phyloP scores from a whole-genome alignment of 2,329 filamentous ascomycete genomes.

The Pseudogymnoascus sp. region DNA sequence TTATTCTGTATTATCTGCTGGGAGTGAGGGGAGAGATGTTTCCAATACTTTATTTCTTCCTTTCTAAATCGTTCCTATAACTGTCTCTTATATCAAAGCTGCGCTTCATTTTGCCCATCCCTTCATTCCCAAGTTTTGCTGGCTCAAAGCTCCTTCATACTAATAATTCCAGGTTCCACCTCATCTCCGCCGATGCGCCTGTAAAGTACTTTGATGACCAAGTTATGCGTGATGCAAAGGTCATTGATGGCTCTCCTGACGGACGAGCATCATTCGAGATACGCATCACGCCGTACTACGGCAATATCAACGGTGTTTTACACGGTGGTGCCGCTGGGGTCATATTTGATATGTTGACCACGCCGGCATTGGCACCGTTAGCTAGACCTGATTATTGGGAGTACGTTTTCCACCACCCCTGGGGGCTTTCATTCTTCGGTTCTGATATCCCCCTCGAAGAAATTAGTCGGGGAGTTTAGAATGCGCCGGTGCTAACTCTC shows the following conservation, averaged over 20 bases:
- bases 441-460: background rate
- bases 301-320: conserved; percentile 41
- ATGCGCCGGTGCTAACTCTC: background rate
- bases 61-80: background rate
- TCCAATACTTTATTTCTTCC: background rate
- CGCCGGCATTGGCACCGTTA: conserved; percentile 41
- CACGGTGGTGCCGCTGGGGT: conserved; percentile 47
- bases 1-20: background rate
- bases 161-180: conserved; percentile 16
- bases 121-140: background rate
- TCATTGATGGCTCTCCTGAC: conserved; percentile 26
- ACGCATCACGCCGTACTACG: conserved; percentile 35
- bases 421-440: no score
- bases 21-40: background rate
- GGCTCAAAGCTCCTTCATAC: background rate
- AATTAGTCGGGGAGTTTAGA: background rate
- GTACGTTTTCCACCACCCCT: conserved; percentile 21
- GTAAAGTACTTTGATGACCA: conserved; percentile 19
- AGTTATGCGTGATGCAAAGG: conserved; percentile 18
- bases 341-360: conserved; percentile 49
- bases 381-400: conserved; percentile 43
- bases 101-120: background rate
- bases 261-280: conserved; percentile 37
- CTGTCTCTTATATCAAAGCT: background rate
- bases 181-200: conserved; percentile 8